Evolutionary conservation across 2,329 filamentous ascomycete genomes (phyloP).

Genomic region (Ustilaginoidea virens): DNA sequence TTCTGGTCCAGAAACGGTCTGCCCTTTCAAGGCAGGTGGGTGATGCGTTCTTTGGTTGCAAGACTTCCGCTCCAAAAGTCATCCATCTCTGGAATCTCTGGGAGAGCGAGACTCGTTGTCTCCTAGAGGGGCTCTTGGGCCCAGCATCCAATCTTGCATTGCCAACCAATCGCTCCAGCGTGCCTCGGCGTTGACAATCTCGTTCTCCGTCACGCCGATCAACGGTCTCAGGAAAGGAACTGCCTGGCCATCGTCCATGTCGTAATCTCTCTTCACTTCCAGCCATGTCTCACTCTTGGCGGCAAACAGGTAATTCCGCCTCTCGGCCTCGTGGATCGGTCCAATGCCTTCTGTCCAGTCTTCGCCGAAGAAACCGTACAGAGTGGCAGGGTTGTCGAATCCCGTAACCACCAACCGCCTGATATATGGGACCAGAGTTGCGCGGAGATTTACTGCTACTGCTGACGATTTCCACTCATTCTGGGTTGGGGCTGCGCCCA

Average conservation of each 20-base stretch:
- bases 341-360: constrained; percentile 73
- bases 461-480: neutral
- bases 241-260: constrained; percentile 68
- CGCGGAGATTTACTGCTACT: constrained; percentile 6
- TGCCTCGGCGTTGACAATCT: constrained; percentile 69
- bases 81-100: neutral
- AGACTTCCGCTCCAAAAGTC: no score
- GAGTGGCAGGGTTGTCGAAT: constrained; percentile 71
- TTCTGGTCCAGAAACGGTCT: no score
- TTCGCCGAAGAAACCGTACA: constrained; percentile 95
- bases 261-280: constrained; percentile 78
- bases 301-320: constrained; percentile 87
- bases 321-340: constrained; percentile 72
- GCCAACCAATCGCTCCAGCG: constrained; percentile 91
- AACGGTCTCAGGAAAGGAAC: constrained; percentile 78
- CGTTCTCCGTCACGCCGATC: constrained; percentile 58
- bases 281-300: constrained; percentile 88
- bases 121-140: constrained; percentile 50
- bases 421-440: constrained; percentile 63
- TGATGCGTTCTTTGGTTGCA: no score
- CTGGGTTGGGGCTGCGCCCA: constrained; percentile 4
- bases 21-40: no score
- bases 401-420: constrained; percentile 81
- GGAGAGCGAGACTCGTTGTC: constrained; percentile 10
- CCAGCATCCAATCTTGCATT: constrained; percentile 99